phyloP scores from a whole-genome alignment of 257 asterid genomes.

The Ballota nigra region DNA sequence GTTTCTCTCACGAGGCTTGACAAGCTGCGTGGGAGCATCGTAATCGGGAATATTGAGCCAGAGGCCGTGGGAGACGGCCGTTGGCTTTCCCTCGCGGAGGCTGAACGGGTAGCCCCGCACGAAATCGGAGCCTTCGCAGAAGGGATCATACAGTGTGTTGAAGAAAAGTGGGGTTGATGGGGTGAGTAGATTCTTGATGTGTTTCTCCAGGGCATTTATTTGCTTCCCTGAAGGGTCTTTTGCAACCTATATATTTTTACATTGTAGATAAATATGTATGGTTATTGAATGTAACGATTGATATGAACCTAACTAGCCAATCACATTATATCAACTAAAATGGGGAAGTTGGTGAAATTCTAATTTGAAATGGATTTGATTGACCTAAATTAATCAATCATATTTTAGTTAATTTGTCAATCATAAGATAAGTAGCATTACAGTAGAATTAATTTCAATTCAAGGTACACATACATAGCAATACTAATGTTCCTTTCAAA shows the following conservation, averaged over 20 bases:
- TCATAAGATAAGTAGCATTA: too few species aligned
- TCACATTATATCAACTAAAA: neutral
- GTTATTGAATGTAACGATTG: too few species aligned
- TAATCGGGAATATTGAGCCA: constrained; percentile 73
- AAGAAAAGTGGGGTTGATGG: constrained; percentile 44
- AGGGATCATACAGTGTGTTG: constrained; percentile 67
- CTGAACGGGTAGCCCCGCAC: constrained; percentile 75
- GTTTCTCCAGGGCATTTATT: constrained; percentile 47
- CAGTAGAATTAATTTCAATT: too few species aligned
- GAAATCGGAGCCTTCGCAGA: constrained; percentile 55
- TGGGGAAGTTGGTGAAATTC: too few species aligned
- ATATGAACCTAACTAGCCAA: too few species aligned
- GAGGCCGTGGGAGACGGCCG: constrained; percentile 70
- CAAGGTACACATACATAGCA: too few species aligned
- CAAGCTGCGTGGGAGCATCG: constrained; percentile 71
- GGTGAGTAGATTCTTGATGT: constrained; percentile 47
- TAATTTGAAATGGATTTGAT: too few species aligned
- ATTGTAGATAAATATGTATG: neutral
- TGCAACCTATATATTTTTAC: constrained; percentile 42
- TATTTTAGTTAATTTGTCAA: too few species aligned
- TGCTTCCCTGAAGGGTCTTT: constrained; percentile 58
- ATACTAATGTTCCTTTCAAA: too few species aligned
- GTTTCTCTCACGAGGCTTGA: constrained; percentile 71
- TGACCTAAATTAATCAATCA: too few species aligned
- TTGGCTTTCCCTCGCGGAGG: constrained; percentile 25